phyloP scores from a whole-genome alignment of 2,329 filamentous ascomycete species.

The Davidsoniella australis region DNA sequence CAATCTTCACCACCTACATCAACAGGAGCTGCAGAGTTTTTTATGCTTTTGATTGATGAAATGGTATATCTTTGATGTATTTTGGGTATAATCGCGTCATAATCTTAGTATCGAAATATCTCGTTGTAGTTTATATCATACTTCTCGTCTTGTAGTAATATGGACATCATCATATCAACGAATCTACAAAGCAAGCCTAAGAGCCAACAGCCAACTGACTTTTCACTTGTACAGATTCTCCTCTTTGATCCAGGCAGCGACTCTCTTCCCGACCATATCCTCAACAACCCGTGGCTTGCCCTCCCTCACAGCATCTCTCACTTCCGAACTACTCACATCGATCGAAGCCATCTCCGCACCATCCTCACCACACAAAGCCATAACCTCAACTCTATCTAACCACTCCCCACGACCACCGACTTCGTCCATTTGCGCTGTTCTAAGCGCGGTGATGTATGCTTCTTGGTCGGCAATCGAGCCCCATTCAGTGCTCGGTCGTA shows the following conservation, averaged over 20 bases:
- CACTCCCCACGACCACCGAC: constrained; percentile 25
- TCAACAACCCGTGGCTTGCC: constrained; percentile 30
- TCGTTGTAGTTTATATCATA: no score
- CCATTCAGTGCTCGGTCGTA: constrained; percentile 44
- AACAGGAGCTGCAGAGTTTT: neutral
- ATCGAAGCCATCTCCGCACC: neutral
- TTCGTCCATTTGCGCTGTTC: constrained; percentile 12
- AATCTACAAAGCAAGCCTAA: neutral
- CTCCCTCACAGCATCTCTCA: constrained; percentile 24
- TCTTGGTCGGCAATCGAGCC: constrained; percentile 28
- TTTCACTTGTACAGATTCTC: constrained; percentile 35
- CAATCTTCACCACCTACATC: constrained; percentile 7
- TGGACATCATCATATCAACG: neutral
- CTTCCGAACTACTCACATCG: constrained; percentile 42
- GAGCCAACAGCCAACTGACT: constrained; percentile 6
- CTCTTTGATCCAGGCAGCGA: constrained; percentile 39
- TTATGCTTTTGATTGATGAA: no score
- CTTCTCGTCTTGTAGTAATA: neutral
- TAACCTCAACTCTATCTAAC: constrained; percentile 42
- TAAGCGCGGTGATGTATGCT: constrained; percentile 35
- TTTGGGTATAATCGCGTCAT: no score
- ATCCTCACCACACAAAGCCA: constrained; percentile 22
- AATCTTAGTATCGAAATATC: no score
- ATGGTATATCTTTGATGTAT: no score
- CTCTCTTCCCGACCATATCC: constrained; percentile 36